Base-by-base conservation (phyloP, 1,139 yeast genomes). In the Debaryomyces nepalensis region DNA sequence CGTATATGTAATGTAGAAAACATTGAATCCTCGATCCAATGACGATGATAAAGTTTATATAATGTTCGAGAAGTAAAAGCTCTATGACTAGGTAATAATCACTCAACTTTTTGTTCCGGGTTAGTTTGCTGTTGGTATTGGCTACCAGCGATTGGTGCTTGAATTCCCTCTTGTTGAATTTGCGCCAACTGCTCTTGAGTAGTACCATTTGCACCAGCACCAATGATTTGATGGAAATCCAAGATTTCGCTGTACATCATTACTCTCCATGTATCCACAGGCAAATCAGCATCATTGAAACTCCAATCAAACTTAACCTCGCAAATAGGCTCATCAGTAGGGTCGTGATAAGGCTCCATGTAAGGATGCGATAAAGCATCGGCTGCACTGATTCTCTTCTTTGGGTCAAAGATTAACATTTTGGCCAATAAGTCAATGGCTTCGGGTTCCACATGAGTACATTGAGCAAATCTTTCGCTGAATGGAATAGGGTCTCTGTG, bases 231-330 rank as follows among this genome's bases (percentile, higher is more conserved):
- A 68, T 93, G 99, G 77, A 91, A 93, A 64, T 91, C 98, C 52
- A 93, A 75, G 49, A 93, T 93, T 68, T 93, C 99, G 40, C 96
- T 86, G 67, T 93, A 93, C 97, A 93, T 93, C 99, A 93, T 93
- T 21, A 91, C 97, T 68, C 96, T 83, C 99, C 99, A 93, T 9
- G 97, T 89, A 59, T 93, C 98, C 16, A 93, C 95, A 1, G 99
- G 98, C 56, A 93, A 76, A 66, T 93, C 99, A 0, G 97, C 98
- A 58, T 95, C 98, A 63, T 93, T 93, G 66, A 93, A 93, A 58
- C 95, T 86, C 99, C 99, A 93, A 68, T 93, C 99, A 57, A 93
- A 93, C 63, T 87, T 87, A 50, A 84, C 87, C 40, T 84, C 90
- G 39, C 99, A 96, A 4, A 81, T 85, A 1, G 99, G 99, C 67